phyloP scores from a whole-genome alignment of 192 early-diverging fungal genomes.

The Lobosporangium transversale region DNA sequence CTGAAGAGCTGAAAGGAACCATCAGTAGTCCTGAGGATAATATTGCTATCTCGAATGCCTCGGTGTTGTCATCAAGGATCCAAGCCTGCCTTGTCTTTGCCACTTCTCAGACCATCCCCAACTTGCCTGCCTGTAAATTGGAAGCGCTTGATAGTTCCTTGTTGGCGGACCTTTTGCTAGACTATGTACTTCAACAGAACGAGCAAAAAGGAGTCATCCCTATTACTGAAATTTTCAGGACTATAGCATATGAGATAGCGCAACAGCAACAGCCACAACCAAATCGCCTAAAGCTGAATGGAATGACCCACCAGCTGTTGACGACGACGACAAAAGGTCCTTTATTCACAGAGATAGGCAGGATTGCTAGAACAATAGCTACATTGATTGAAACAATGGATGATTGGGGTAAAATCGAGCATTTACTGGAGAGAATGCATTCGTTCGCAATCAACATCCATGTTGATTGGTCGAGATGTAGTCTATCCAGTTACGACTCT shows the following conservation, averaged over 20 bases:
- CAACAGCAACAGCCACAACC: constrained; percentile 5
- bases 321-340: constrained; percentile 30
- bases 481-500: constrained; percentile 25
- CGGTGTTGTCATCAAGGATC: constrained; percentile 4
- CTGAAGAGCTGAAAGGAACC: neutral
- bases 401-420: constrained; percentile 15
- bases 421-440: constrained; percentile 22
- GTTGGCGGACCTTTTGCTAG: constrained; percentile 23
- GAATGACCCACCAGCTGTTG: constrained; percentile 14
- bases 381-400: constrained; percentile 27
- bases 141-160: constrained; percentile 12
- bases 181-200: constrained; percentile 34
- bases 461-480: constrained; percentile 40
- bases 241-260: constrained; percentile 25
- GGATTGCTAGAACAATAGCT: constrained; percentile 36
- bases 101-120: constrained; percentile 36
- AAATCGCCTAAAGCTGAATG: too few relatives aligned
- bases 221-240: constrained; percentile 29
- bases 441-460: constrained; percentile 43
- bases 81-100: constrained; percentile 49
- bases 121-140: constrained; percentile 37
- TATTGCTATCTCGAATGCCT: too few relatives aligned
- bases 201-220: constrained; percentile 38
- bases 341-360: constrained; percentile 44
- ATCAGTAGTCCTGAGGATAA: constrained; percentile 1